Percentiles rank a stretch among this genome's conserved stretches.
Conservation (phyloP, 257 asterid genomes). For the Gentiana straminea region DNA sequence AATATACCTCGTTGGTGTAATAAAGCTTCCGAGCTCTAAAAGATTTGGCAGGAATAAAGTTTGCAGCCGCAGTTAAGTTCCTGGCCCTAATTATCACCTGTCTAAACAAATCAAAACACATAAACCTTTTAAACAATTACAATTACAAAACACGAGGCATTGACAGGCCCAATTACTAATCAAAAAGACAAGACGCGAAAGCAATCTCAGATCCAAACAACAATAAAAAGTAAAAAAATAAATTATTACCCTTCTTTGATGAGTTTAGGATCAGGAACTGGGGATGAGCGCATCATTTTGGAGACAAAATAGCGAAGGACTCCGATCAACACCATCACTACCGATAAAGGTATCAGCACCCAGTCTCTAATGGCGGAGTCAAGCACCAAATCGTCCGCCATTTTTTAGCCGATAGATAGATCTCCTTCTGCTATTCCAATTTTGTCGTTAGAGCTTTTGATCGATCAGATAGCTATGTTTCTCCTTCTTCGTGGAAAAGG, state of each 20-base stretch:
- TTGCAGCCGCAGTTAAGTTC: slow-evolving; percentile 87
- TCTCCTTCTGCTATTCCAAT: background rate
- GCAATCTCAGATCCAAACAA: background rate
- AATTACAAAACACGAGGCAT: background rate
- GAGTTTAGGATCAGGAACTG: slow-evolving; percentile 71
- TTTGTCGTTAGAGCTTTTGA: background rate
- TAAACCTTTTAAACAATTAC: background rate
- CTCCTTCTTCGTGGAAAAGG: too few relatives aligned
- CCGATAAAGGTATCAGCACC: slow-evolving; percentile 87
- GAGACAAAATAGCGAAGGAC: slow-evolving; percentile 87
- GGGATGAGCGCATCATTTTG: slow-evolving; percentile 85
- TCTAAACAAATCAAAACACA: slow-evolving; percentile 26
- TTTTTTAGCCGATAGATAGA: slow-evolving; percentile 4
- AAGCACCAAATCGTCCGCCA: slow-evolving; percentile 96
- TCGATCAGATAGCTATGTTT: too few relatives aligned
- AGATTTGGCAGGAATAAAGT: slow-evolving; percentile 84
- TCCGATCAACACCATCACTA: slow-evolving; percentile 94
- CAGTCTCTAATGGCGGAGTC: slow-evolving; percentile 97
- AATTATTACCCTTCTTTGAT: slow-evolving; percentile 75
- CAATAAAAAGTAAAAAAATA: background rate
- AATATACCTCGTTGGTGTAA: slow-evolving; percentile 72
- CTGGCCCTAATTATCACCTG: slow-evolving; percentile 91
- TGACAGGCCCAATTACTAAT: background rate
- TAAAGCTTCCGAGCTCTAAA: slow-evolving; percentile 81
- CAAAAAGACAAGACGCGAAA: background rate